Evolutionary conservation across 2,329 filamentous ascomycete genomes (phyloP).

Genomic region (Pseudogymnoascus sp.): DNA sequence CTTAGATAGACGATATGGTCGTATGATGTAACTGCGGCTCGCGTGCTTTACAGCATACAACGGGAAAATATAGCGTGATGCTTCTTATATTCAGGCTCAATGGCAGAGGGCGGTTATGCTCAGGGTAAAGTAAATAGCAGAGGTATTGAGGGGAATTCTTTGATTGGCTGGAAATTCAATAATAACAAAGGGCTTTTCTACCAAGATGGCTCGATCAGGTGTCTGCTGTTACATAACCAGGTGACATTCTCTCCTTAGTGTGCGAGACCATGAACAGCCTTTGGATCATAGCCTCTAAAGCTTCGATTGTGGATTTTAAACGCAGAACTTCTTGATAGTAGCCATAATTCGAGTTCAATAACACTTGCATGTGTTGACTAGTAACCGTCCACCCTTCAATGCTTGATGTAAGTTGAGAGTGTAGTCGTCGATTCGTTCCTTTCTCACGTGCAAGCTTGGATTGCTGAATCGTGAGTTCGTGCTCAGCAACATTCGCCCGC

Average conservation of each 20-base stretch:
- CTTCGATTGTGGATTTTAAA: conserved; percentile 12
- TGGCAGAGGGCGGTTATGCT: too few species aligned
- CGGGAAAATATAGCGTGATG: background rate
- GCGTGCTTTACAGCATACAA: background rate
- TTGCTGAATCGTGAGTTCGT: conserved; percentile 11
- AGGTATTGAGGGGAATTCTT: background rate
- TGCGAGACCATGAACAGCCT: conserved; percentile 1
- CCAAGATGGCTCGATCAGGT: background rate
- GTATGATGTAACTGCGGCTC: too few species aligned
- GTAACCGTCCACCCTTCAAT: conserved; percentile 10
- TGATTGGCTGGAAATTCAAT: background rate
- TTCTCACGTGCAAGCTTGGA: conserved; percentile 12
- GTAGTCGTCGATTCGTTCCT: conserved; percentile 12
- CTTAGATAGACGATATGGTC: too few species aligned
- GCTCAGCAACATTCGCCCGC: conserved; percentile 9
- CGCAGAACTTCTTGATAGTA: conserved; percentile 10
- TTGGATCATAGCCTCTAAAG: conserved; percentile 16
- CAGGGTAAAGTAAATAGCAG: background rate
- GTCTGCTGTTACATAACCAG: background rate
- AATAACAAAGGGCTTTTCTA: background rate
- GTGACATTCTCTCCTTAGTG: background rate
- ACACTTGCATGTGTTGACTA: background rate
- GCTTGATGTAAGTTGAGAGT: conserved; percentile 10
- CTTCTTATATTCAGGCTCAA: background rate
- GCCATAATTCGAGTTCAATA: background rate